A percentile compares a stretch with the other conserved stretches of the same genome.
phyloP scores from a whole-genome alignment of 306 rosid genomes.

The Malus asiatica region DNA sequence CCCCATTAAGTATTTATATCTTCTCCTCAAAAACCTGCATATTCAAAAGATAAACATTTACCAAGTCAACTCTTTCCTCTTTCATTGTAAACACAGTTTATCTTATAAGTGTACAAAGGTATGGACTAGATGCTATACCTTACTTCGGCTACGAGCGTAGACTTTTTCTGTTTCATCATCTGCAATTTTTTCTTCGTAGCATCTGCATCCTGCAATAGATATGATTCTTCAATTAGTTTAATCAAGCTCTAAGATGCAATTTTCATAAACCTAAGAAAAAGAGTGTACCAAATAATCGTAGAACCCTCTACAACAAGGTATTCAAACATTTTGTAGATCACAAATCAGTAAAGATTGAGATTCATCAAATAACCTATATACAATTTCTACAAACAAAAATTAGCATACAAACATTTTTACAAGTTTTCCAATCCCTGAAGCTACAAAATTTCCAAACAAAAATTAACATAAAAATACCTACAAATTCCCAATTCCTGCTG shows the following conservation, averaged over 20 bases:
- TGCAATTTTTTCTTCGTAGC: constrained; percentile 54
- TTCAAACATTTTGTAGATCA: neutral
- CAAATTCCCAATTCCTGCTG: neutral
- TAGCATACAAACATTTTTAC: neutral
- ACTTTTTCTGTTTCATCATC: constrained; percentile 49
- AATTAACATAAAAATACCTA: neutral
- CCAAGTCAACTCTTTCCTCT: neutral
- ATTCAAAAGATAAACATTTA: neutral
- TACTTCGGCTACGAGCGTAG: constrained; percentile 65
- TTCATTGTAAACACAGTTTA: neutral
- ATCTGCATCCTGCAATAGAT: constrained; percentile 55
- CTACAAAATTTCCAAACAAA: neutral
- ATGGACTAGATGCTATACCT: constrained; percentile 33
- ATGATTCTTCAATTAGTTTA: constrained; percentile 2
- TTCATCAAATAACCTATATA: no score
- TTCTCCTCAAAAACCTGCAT: constrained; percentile 69
- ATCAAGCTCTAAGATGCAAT: neutral
- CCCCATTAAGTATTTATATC: constrained; percentile 47
- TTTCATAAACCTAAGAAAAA: neutral
- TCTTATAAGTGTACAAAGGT: neutral
- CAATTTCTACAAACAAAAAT: no score
- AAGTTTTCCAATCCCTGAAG: neutral
- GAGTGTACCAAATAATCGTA: neutral
- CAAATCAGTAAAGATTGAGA: no score
- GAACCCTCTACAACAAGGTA: neutral